These are phyloP conservation scores for Ambrosia artemisiifolia DNA, from an alignment of 129 eudicot genomes.

Conservation along the genomic window DNA sequence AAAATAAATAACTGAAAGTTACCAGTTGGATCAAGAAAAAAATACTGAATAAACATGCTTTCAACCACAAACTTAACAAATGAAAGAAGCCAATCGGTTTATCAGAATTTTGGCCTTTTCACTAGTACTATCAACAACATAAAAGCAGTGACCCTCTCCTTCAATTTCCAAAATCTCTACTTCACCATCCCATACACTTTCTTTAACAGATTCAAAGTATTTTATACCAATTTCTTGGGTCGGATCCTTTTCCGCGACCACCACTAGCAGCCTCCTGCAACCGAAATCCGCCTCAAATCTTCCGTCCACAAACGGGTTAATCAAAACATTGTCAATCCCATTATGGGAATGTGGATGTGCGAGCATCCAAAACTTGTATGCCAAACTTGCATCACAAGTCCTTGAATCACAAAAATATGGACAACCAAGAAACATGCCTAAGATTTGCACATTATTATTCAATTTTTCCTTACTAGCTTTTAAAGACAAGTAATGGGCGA, in stretches of 20 bases:
- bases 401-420: conserved; percentile 30
- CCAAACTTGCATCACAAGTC: not conserved
- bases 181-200: conserved; percentile 55
- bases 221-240: conserved; percentile 28
- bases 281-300: conserved; percentile 27
- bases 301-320: conserved; percentile 36
- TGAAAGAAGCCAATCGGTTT: conserved; percentile 29
- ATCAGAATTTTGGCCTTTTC: conserved; percentile 44
- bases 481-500: conserved; percentile 30
- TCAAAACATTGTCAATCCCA: conserved; percentile 27
- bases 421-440: conserved; percentile 20
- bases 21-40: not conserved
- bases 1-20: too few species aligned
- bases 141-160: conserved; percentile 43
- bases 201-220: conserved; percentile 37
- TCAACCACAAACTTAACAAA: conserved; percentile 4
- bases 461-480: conserved; percentile 19
- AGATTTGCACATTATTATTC: conserved; percentile 14
- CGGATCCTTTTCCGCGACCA: conserved; percentile 29
- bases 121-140: conserved; percentile 26
- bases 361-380: conserved; percentile 28
- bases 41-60: not conserved
- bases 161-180: conserved; percentile 38
- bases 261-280: conserved; percentile 34
- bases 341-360: conserved; percentile 20